A percentile compares a stretch with the other conserved stretches of the same genome.
Conservation (phyloP, 2,329 filamentous ascomycete genomes). For the Colletotrichum limetticola region DNA sequence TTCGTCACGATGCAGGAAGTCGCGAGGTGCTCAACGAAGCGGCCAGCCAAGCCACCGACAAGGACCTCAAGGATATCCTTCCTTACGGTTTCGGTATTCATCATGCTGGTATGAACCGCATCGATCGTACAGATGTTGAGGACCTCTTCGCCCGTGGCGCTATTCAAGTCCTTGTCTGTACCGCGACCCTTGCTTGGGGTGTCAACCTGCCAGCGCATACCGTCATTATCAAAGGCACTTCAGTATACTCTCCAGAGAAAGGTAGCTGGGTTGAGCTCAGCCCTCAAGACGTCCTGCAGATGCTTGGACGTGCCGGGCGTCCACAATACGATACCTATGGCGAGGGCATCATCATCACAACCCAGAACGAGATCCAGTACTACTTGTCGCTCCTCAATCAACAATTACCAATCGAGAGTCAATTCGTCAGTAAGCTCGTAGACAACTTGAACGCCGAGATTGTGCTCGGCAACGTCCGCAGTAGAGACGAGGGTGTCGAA, state of each 20-base stretch:
- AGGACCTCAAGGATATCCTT: constrained; percentile 91
- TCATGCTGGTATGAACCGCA: constrained; percentile 95
- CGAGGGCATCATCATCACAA: constrained; percentile 98
- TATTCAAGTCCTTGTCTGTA: constrained; percentile 96
- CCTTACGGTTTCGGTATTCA: constrained; percentile 99
- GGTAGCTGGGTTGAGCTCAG: constrained; percentile 98
- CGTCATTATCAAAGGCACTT: constrained; percentile 98
- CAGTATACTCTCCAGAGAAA: constrained; percentile 98
- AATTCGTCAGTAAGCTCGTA: constrained; percentile 90
- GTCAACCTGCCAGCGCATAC: constrained; percentile 98
- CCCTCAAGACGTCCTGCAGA: constrained; percentile 96
- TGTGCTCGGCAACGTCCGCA: constrained; percentile 92
- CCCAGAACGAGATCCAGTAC: constrained; percentile 94
- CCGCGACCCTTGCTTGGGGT: constrained; percentile 98
- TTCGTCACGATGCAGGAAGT: constrained; percentile 91
- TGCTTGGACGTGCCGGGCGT: constrained; percentile 96
- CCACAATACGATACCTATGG: constrained; percentile 98
- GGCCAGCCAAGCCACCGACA: constrained; percentile 82
- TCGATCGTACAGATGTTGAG: constrained; percentile 95
- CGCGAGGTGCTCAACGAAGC: constrained; percentile 90
- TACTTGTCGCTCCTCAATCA: constrained; percentile 97
- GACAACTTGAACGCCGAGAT: constrained; percentile 98
- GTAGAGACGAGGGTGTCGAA: constrained; percentile 94
- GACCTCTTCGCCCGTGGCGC: constrained; percentile 92
- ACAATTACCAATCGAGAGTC: constrained; percentile 96